These are phyloP conservation scores for Ophiognomonia clavigignenti-juglandacearum DNA, from an alignment of 2,329 filamentous ascomycete species.

Conservation along the genomic window DNA sequence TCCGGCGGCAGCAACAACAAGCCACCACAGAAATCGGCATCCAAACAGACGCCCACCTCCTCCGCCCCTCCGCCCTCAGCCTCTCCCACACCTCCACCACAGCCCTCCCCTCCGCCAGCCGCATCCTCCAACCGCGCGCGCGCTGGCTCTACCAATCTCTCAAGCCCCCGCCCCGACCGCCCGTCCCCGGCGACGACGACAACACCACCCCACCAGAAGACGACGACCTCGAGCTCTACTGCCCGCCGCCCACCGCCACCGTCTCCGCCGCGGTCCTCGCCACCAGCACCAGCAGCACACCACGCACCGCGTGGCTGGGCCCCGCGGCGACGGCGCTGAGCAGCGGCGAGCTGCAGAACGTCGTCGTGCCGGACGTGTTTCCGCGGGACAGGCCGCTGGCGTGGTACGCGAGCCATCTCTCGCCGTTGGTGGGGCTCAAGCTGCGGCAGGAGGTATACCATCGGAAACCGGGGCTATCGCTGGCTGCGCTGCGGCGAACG, in stretches of 20 bases:
- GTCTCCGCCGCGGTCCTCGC: constrained; percentile 35
- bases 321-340: no score
- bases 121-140: background rate
- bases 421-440: constrained; percentile 31
- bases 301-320: no score
- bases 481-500: background rate
- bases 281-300: constrained; percentile 24
- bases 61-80: background rate
- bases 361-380: constrained; percentile 30
- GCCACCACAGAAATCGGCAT: constrained; percentile 25
- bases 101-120: constrained; percentile 4
- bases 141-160: background rate
- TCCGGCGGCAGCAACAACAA: constrained; percentile 9
- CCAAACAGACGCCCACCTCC: constrained; percentile 23
- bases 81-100: constrained; percentile 1
- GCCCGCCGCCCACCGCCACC: constrained; percentile 24
- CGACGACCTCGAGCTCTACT: constrained; percentile 28
- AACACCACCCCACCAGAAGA: no score
- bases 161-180: constrained; percentile 11
- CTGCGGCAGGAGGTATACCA: constrained; percentile 35
- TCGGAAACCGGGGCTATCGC: background rate
- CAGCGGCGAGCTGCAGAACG: constrained; percentile 39
- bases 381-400: constrained; percentile 31
- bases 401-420: constrained; percentile 32
- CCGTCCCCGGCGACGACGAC: constrained; percentile 29